Evolutionary conservation across 2,329 filamentous ascomycete species (phyloP), one percentile per base, ranked within the genome.

Genomic region (Colletotrichum nymphaeae): DNA sequence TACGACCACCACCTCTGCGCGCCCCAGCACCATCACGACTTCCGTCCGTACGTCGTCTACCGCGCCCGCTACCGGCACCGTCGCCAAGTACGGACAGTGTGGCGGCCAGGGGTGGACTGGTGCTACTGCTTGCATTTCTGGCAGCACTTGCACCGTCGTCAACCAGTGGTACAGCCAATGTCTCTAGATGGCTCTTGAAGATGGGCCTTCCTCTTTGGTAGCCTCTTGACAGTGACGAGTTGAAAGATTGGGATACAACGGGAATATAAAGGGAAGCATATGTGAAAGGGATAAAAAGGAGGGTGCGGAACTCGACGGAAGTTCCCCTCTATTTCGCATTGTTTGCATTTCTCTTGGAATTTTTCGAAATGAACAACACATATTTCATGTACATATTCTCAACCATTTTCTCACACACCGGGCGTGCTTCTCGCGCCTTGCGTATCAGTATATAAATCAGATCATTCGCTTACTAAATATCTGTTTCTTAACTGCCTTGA

Each of bases 121-220:
- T 14, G 78, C 82, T 49, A 84, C 78, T 2, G 72, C 72, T 7
- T 86, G 85, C 75, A 79, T 75, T 46, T 76, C 78, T 32, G 80
- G 80, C 24, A 80, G 69, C 59, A 84, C 78, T 32, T 86, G 84
- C 80, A 79, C 75, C 42, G 78, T 79, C 63, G 55, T 78, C 69
- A 86, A 86, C 77, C 78, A 81, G 65, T 86, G 77, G 76, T 86
- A 86, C 79, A 82, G 69, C 56, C 84, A 86, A 78, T 86, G 84
- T 76, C 70, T 84, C 75, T 86, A 79, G 62, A 55, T 26, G 35
- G 60, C 28, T 12, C 16, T 24, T 14, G 67, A 57, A n/a, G 32
- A 37, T 7, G 19, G 37, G 32, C 4, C 9, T 26, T 0, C n/a
- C 22, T 22, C 4, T 35, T 7, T 7, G 22, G 22, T 14, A 26